These are phyloP conservation scores for Rusavskia elegans DNA, from an alignment of 495 filamentous ascomycete species.

Conservation along the genomic window DNA sequence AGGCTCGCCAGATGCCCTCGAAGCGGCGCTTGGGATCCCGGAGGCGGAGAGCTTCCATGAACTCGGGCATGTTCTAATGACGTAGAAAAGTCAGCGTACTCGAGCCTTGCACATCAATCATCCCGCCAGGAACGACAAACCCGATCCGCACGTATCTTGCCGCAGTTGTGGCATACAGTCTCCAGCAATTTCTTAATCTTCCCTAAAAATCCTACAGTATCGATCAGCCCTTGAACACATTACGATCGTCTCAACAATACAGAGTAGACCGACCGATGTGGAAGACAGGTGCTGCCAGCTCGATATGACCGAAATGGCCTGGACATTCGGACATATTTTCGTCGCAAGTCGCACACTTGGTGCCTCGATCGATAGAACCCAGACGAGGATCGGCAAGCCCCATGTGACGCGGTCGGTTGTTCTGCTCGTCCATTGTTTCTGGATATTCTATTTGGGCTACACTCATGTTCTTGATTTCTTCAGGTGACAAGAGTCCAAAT, in stretches of 20 bases:
- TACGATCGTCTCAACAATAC: too few species aligned
- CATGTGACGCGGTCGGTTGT: slow-evolving; percentile 67
- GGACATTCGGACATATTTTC: slow-evolving; percentile 90
- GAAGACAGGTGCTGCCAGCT: slow-evolving; percentile 85
- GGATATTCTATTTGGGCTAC: slow-evolving; percentile 85
- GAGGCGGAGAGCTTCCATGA: slow-evolving; percentile 59
- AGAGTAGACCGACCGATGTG: slow-evolving; percentile 46
- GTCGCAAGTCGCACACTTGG: slow-evolving; percentile 86
- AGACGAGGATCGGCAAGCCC: slow-evolving; percentile 89
- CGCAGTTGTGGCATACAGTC: slow-evolving; percentile 95
- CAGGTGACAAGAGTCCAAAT: slow-evolving; percentile 89
- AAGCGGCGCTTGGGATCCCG: slow-evolving; percentile 90
- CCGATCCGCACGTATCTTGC: slow-evolving; percentile 84
- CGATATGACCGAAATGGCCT: slow-evolving; percentile 95
- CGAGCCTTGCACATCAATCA: slow-evolving; percentile 31
- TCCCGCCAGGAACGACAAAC: slow-evolving; percentile 59
- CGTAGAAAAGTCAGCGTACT: slow-evolving; percentile 46
- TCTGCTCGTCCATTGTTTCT: slow-evolving; percentile 95
- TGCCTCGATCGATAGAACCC: slow-evolving; percentile 85
- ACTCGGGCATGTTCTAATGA: slow-evolving; percentile 63
- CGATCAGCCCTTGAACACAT: slow-evolving; percentile 15
- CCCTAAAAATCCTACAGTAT: slow-evolving; percentile 61
- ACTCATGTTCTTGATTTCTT: slow-evolving; percentile 97
- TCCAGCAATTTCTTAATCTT: slow-evolving; percentile 98
- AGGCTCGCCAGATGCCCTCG: slow-evolving; percentile 70